Evolutionary conservation across 148 eudicot species (phyloP), one percentile per base, ranked within the genome.

Genomic region (Talinum fruticosum): DNA sequence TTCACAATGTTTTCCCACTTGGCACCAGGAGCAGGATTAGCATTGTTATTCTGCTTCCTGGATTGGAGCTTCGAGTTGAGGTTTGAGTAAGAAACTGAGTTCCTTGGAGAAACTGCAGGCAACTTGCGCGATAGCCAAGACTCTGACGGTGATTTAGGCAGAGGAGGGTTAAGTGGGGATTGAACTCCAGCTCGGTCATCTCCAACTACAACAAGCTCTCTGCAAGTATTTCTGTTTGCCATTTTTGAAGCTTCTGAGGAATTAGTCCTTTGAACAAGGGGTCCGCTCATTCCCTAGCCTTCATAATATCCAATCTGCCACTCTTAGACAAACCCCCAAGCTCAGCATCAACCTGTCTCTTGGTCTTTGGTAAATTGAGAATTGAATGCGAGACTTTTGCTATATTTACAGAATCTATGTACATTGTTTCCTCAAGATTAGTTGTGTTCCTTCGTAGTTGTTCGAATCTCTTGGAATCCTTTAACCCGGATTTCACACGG

Each of bases 1-100:
- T 91, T 96, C 73, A 96, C 99, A 75, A 93, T 91, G 59, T 90
- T 93, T 85, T 93, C 99, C 99, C 99, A 96, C 81, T 93, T 96
- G 21, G 91, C 67, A 65, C 74, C 89, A 53, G 70, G 38, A 72
- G 49, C 54, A 12, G 83, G 59, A 71, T 82, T 77, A 71, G 82
- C 80, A 45, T 87, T 81, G 36, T 49, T 78, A 77, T 69, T 85
- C 81, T 79, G 87, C 81, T 87, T 88, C 83, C 85, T 80, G 0
- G 85, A 35, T 64, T 75, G 75, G 57, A 80, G 65, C 80, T 80
- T 87, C 64, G 84, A 76, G 26, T 80, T 75, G 57, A 70, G 36
- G 36, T 65, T 68, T 1, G 88, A 76, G 35, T 78, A 80, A 75
- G 88, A 87, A 69, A 88, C 87, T 5, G 97, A 87, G 84, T 82